Conservation (phyloP, 106 monocot genomes). For the Acorus calamus region DNA sequence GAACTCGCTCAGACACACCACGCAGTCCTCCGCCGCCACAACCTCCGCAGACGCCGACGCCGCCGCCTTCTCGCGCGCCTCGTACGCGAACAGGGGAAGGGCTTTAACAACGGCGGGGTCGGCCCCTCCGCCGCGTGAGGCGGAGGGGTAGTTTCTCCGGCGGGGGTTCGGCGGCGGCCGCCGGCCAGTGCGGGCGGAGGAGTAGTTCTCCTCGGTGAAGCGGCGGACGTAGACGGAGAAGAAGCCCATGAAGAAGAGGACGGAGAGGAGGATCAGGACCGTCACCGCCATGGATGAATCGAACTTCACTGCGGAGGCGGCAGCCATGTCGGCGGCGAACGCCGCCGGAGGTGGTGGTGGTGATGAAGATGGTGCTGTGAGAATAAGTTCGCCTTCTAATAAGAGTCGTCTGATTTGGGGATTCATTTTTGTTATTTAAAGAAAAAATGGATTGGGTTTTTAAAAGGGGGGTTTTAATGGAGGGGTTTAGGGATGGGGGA, state of each 20-base stretch:
- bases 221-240: conserved; percentile 81
- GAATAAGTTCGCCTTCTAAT: too few species aligned
- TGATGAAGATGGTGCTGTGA: conserved; percentile 1
- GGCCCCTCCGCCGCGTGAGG: background rate
- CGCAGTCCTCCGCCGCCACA: background rate
- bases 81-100: background rate
- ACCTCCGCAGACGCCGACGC: too few species aligned
- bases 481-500: too few species aligned
- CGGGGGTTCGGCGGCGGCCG: background rate
- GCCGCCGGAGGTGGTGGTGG: conserved; percentile 5
- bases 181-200: background rate
- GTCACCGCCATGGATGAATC: conserved; percentile 65
- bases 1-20: conserved; percentile 9
- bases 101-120: background rate
- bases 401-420: too few species aligned
- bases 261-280: conserved; percentile 56
- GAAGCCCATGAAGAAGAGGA: conserved; percentile 77
- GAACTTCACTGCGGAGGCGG: conserved; percentile 20
- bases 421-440: too few species aligned
- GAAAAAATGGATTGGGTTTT: too few species aligned
- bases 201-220: conserved; percentile 17
- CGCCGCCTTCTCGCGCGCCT: background rate
- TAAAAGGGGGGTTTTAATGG: too few species aligned
- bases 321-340: too few species aligned
- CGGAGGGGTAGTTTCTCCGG: background rate